These are phyloP conservation scores for Penicillium pancosmium DNA, from an alignment of 495 filamentous ascomycete species.

Conservation along the genomic window DNA sequence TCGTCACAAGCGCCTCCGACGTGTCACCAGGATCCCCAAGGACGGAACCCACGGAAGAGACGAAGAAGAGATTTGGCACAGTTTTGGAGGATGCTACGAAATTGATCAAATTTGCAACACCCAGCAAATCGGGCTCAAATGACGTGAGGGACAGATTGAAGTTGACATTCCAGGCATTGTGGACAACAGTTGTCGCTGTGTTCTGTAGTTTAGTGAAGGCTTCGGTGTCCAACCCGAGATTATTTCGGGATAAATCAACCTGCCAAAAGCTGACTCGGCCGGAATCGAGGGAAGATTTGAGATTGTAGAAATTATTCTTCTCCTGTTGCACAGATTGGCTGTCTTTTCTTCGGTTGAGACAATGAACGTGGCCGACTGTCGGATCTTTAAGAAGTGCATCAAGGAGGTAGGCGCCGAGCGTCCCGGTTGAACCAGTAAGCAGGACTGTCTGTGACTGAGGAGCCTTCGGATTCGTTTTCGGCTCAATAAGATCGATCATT, in stretches of 20 bases:
- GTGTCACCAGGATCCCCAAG: conserved; percentile 31
- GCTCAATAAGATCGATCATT: background rate
- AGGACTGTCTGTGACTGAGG: conserved; percentile 8
- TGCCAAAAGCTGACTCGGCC: conserved; percentile 12
- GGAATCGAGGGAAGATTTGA: background rate
- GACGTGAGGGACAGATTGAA: conserved; percentile 57
- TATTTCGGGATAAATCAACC: conserved; percentile 6
- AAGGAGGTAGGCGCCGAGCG: conserved; percentile 16
- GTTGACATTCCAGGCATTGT: conserved; percentile 65
- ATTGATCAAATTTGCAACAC: conserved; percentile 53
- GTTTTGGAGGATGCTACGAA: conserved; percentile 15
- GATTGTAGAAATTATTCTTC: background rate
- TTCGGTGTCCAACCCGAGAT: conserved; percentile 5
- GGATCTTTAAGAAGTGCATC: conserved; percentile 11
- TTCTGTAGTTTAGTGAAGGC: background rate
- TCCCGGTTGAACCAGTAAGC: conserved; percentile 19
- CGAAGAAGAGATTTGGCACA: conserved; percentile 52
- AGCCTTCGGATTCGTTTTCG: background rate
- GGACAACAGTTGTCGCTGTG: conserved; percentile 50
- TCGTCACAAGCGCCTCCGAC: conserved; percentile 44
- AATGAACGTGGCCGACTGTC: conserved; percentile 7
- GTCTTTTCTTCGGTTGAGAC: conserved; percentile 11
- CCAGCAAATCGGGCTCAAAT: conserved; percentile 55
- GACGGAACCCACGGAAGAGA: conserved; percentile 52
- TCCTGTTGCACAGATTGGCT: conserved; percentile 4